Percentiles rank a stretch among this genome's conserved stretches.
These are phyloP conservation scores for Venturia effusa DNA, from an alignment of 2,329 filamentous ascomycete species.

Conservation along the genomic window DNA sequence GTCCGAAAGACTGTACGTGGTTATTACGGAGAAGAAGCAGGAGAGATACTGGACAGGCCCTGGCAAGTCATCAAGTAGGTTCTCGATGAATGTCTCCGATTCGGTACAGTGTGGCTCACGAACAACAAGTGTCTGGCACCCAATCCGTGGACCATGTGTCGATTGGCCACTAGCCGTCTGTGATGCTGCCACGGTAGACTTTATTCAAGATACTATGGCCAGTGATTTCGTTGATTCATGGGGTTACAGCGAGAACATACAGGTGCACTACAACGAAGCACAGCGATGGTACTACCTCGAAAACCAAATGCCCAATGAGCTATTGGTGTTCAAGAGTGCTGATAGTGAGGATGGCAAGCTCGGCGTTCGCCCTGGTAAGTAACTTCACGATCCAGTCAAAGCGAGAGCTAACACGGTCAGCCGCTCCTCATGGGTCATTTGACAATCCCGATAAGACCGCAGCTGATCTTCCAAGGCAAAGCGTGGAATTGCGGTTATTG, in stretches of 20 bases:
- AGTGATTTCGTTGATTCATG: conserved; percentile 9
- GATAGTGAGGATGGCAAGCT: conserved; percentile 6
- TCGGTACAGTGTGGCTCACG: not conserved
- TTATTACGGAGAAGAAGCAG: not conserved
- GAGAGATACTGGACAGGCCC: not conserved
- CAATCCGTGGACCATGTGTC: conserved; percentile 10
- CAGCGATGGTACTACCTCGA: conserved; percentile 14
- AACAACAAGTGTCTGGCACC: conserved; percentile 11
- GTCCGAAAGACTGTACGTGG: not conserved
- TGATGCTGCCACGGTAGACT: conserved; percentile 10
- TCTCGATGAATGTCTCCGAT: not conserved
- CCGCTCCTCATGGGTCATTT: conserved; percentile 8
- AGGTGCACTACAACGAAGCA: conserved; percentile 12
- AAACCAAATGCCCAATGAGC: conserved; percentile 9
- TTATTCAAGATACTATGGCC: conserved; percentile 4
- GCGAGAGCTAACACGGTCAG: not conserved
- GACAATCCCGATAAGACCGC: not conserved
- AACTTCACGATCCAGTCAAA: not conserved
- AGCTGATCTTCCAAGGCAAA: conserved; percentile 3
- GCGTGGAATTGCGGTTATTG: not conserved
- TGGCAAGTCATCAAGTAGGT: conserved; percentile 10
- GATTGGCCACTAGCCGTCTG: conserved; percentile 14
- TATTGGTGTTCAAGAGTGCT: conserved; percentile 11
- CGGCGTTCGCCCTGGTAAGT: conserved; percentile 3
- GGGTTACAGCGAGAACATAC: conserved; percentile 11